A percentile compares a stretch with the other conserved stretches of the same genome.
phyloP scores from a whole-genome alignment of 306 rosid species.

The Lathyrus tuberosus region DNA sequence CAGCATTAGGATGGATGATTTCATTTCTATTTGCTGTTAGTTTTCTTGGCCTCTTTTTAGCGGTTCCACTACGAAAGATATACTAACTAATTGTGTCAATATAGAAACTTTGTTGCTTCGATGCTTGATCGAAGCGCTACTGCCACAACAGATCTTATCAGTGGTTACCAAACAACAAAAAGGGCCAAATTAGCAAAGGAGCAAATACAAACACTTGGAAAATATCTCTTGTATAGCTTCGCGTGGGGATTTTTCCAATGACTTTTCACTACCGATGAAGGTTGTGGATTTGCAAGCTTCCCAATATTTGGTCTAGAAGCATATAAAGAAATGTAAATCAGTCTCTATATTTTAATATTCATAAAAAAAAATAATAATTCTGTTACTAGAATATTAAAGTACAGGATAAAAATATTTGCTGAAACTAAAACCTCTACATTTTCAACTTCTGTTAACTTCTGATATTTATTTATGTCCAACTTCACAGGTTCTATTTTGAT shows the following conservation, averaged over 20 bases:
- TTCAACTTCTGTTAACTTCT: too few relatives aligned
- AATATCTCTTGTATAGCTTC: constrained; percentile 53
- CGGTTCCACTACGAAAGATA: constrained; percentile 61
- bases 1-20: too few relatives aligned
- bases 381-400: too few relatives aligned
- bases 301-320: constrained; percentile 27
- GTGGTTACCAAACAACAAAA: constrained; percentile 56
- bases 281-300: constrained; percentile 44
- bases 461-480: too few relatives aligned
- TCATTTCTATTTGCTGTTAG: too few relatives aligned
- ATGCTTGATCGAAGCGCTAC: constrained; percentile 44
- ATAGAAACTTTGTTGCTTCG: not conserved
- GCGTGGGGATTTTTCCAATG: constrained; percentile 59
- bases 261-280: constrained; percentile 56
- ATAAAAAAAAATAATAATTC: too few relatives aligned
- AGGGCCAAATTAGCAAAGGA: constrained; percentile 60
- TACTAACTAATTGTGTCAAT: not conserved
- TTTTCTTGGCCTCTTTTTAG: too few relatives aligned
- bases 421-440: too few relatives aligned
- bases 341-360: not conserved
- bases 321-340: constrained; percentile 33
- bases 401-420: too few relatives aligned
- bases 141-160: constrained; percentile 59
- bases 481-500: too few relatives aligned
- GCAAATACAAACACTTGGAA: constrained; percentile 53